Percentiles rank a stretch among this genome's conserved stretches.
Conservation (phyloP, 805 yeast genomes). For the Candida rishiriensis region DNA sequence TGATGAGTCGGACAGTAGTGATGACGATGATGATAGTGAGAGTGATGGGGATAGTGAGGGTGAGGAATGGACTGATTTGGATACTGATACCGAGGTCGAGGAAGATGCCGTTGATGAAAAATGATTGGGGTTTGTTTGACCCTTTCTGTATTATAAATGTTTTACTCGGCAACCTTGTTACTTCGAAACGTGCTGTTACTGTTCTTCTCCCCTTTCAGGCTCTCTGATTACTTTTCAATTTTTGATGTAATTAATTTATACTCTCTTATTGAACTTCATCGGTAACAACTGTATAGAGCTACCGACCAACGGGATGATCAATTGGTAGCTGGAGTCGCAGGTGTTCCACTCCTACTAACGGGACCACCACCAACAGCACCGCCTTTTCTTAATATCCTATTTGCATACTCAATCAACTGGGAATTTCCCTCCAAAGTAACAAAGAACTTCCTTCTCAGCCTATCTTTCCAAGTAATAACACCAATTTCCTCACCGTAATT, state of each 20-base stretch:
- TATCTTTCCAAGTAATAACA: constrained; percentile 83
- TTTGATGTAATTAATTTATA: neutral
- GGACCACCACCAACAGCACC: constrained; percentile 6
- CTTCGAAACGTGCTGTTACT: no score
- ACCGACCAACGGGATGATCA: no score
- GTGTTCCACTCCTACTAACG: constrained; percentile 7
- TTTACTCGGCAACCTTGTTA: no score
- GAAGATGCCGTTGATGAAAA: constrained; percentile 25
- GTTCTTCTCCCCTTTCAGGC: no score
- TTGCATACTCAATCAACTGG: constrained; percentile 89
- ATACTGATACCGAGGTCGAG: constrained; percentile 64
- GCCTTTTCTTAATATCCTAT: constrained; percentile 44
- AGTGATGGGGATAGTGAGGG: constrained; percentile 15
- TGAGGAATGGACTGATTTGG: constrained; percentile 45
- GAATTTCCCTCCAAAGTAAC: constrained; percentile 83
- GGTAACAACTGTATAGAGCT: no score
- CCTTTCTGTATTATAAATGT: neutral
- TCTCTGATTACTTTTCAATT: neutral
- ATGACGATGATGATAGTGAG: constrained; percentile 18
- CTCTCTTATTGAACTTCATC: no score
- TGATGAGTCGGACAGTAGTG: constrained; percentile 40
- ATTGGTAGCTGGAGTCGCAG: neutral
- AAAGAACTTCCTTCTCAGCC: constrained; percentile 65
- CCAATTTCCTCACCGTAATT: constrained; percentile 89
- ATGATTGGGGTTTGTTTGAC: neutral